Conservation (phyloP, 305 asterid species). For the Solanum aculeatissimum region DNA sequence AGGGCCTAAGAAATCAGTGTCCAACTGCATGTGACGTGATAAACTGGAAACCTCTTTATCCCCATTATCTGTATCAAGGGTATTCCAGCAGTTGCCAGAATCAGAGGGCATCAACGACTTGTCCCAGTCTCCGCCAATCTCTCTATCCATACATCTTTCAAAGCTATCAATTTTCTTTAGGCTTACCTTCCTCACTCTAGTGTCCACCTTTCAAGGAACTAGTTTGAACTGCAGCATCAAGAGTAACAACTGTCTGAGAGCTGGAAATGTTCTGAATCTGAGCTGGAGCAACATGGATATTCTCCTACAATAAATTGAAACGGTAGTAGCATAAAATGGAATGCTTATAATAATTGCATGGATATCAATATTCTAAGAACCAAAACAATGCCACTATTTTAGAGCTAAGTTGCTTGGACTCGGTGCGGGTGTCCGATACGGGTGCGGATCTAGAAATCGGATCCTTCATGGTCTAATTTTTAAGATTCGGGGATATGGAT, state of each 20-base stretch:
- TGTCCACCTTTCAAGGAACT: neutral
- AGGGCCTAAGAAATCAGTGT: slow-evolving; percentile 9
- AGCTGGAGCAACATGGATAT: neutral
- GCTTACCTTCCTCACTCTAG: neutral
- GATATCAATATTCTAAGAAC: neutral
- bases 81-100: slow-evolving; percentile 8
- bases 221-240: neutral
- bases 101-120: slow-evolving; percentile 14
- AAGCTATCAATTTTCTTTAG: slow-evolving; percentile 16
- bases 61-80: slow-evolving; percentile 10
- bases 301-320: neutral
- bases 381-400: neutral
- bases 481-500: too few species aligned
- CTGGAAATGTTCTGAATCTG: neutral
- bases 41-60: slow-evolving; percentile 8
- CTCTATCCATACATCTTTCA: slow-evolving; percentile 19
- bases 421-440: too few species aligned
- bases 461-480: too few species aligned
- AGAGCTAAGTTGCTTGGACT: too few species aligned
- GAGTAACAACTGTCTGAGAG: neutral
- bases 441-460: too few species aligned
- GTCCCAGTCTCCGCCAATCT: slow-evolving; percentile 5
- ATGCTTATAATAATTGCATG: neutral
- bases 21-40: slow-evolving; percentile 11
- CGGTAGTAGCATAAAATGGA: neutral